Evolutionary conservation across 1,284 basidiomycete species (phyloP), one percentile per base, ranked within the genome.

Genomic region (Apiotrichum gamsii): DNA sequence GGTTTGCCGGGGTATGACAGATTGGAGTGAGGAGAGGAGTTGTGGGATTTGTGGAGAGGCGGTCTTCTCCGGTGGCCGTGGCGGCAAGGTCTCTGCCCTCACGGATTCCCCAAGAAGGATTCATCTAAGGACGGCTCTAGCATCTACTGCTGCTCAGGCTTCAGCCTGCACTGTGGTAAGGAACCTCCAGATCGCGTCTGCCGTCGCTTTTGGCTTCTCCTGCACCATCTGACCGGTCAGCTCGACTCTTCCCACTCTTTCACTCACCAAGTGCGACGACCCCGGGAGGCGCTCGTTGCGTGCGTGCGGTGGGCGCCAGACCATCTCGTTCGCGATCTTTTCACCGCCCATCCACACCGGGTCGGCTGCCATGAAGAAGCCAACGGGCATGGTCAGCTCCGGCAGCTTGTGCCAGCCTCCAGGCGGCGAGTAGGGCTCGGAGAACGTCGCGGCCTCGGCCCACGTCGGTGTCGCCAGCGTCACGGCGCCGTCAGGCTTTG

Each of bases 381-480:
- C 60, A 1, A 59, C 54, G 13, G 62, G 63, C 16, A 66, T 32
- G 16, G 51, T 25, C 24, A 70, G 37, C 16, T 59, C 37, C 1
- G 53, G 30, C 13, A 70, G 53, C 48, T 56, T 59, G 45, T 67
- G 62, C 59, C 64, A 70, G 2, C 59, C 68, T n/a, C 59, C 44
- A 18, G 43, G 56, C 9, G 62, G 51, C 4, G 57, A 58, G 8
- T 50, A 32, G 6, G 57, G 45, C 32, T 64, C 61, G 14, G 53
- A 51, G 46, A 70, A 70, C 8, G 59, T 49, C 5, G 59, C 52
- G 2, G 63, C 60, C 42, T 70, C 67, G 11, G 55, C 57, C 59
- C 64, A 67, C 6, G 48, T 15, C 15, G 64, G 61, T 16, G 64
- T 67, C 1, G 64, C 56, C 8, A 70, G 57, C 28, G 54, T 48